Percentiles rank a stretch among this genome's conserved stretches.
These are phyloP conservation scores for Trichophyton rubrum DNA, from an alignment of 2,329 filamentous ascomycete genomes.

Conservation along the genomic window DNA sequence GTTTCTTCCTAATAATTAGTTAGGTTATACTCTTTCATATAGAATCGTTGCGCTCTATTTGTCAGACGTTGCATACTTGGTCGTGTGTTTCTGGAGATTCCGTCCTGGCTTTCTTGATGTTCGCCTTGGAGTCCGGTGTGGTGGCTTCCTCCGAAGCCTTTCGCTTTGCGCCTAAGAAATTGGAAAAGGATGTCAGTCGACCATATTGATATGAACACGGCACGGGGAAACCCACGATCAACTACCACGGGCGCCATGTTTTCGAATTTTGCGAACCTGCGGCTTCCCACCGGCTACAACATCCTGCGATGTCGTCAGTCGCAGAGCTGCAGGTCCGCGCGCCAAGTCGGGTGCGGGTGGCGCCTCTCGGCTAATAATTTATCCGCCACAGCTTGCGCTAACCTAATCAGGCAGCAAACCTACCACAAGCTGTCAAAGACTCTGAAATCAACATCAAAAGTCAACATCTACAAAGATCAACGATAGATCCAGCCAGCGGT, in stretches of 20 bases:
- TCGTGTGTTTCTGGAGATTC: slow-evolving; percentile 31
- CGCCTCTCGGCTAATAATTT: background rate
- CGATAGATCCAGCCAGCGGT: background rate
- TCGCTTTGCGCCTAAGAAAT: slow-evolving; percentile 29
- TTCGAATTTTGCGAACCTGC: background rate
- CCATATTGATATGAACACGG: slow-evolving; percentile 4
- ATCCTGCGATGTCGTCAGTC: background rate
- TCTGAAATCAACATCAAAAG: background rate
- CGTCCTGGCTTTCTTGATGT: slow-evolving; percentile 38
- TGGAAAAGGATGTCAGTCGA: background rate
- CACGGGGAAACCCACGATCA: slow-evolving; percentile 22
- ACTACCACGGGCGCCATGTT: slow-evolving; percentile 19
- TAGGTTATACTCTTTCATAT: slow-evolving; percentile 36
- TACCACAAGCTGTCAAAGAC: background rate
- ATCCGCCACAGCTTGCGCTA: background rate
- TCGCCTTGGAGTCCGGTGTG: slow-evolving; percentile 31
- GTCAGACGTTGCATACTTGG: slow-evolving; percentile 17
- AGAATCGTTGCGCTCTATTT: background rate
- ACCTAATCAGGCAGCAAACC: background rate
- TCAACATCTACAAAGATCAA: background rate
- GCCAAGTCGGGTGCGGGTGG: background rate
- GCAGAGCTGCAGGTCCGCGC: background rate
- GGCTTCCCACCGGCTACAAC: background rate
- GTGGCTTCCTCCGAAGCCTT: slow-evolving; percentile 40
- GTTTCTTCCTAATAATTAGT: slow-evolving; percentile 24